A percentile compares a stretch with the other conserved stretches of the same genome.
Evolutionary conservation across 139 green algal genomes (phyloP).

Genomic region (Chlamydomonas applanata): DNA sequence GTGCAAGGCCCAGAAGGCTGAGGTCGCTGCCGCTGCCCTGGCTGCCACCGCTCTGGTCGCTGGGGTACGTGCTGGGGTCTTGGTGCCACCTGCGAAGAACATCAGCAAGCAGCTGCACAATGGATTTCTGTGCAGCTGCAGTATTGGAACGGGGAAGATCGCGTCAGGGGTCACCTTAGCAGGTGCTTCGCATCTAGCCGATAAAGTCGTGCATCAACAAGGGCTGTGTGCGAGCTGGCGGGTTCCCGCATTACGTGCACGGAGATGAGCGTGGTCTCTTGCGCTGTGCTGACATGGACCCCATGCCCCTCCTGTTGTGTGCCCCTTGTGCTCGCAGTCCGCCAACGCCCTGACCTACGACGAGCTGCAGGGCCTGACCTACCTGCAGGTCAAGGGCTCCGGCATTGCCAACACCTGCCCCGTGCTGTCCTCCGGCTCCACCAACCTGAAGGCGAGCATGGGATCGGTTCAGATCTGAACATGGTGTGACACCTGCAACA

Average conservation of each 20-base stretch:
- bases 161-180: background rate
- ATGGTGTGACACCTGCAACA: no score
- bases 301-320: background rate
- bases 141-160: background rate
- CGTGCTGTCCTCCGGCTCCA: conserved; percentile 73
- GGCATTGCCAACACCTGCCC: conserved; percentile 99
- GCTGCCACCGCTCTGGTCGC: conserved; percentile 68
- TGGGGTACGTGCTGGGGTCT: conserved; percentile 60
- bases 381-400: conserved; percentile 98
- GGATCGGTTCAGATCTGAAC: background rate
- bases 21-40: conserved; percentile 57
- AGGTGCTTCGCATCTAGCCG: background rate
- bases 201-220: background rate
- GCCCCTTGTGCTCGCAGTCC: conserved; percentile 41
- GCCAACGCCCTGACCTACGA: conserved; percentile 92
- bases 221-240: background rate
- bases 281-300: background rate
- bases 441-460: conserved; percentile 59
- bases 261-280: background rate
- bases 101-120: background rate
- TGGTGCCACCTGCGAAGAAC: background rate
- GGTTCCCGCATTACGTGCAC: background rate
- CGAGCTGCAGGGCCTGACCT: conserved; percentile 94
- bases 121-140: background rate
- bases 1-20: conserved; percentile 54